These are phyloP conservation scores for Penicillium cosmopolitanum DNA, from an alignment of 495 filamentous ascomycete genomes.

Conservation along the genomic window DNA sequence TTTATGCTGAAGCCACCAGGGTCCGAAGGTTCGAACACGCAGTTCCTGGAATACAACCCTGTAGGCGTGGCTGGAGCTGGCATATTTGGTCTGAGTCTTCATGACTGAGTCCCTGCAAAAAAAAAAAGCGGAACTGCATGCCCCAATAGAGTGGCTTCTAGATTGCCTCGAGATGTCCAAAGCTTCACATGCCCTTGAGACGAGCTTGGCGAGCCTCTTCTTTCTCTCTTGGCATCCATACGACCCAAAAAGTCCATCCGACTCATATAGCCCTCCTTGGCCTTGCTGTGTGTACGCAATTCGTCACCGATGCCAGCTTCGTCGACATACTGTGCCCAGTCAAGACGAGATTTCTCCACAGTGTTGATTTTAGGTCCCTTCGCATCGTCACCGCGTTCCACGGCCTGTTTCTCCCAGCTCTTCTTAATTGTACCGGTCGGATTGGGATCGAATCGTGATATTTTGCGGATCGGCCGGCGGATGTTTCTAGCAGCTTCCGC, in stretches of 20 bases:
- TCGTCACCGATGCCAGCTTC: constrained; percentile 91
- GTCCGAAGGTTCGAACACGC: background rate
- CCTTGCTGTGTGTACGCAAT: constrained; percentile 79
- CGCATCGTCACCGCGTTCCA: constrained; percentile 37
- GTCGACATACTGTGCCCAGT: constrained; percentile 95
- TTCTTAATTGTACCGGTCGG: constrained; percentile 53
- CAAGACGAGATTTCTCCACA: constrained; percentile 90
- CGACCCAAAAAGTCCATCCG: constrained; percentile 88
- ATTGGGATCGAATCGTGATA: constrained; percentile 82
- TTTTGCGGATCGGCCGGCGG: constrained; percentile 69
- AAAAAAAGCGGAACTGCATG: background rate
- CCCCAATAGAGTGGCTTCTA: too few relatives aligned
- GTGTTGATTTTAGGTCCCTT: constrained; percentile 88
- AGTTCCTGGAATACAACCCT: background rate
- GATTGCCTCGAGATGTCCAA: background rate
- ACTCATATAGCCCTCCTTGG: constrained; percentile 78
- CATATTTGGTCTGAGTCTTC: background rate
- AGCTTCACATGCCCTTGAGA: constrained; percentile 54
- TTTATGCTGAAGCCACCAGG: background rate
- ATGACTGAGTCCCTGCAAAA: background rate
- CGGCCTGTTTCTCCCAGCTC: constrained; percentile 48
- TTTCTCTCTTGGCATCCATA: constrained; percentile 73
- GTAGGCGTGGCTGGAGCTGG: background rate
- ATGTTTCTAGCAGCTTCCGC: constrained; percentile 35
- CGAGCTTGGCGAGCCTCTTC: constrained; percentile 70